phyloP scores from a whole-genome alignment of 805 yeast genomes.

The Candida methanosorbosa region DNA sequence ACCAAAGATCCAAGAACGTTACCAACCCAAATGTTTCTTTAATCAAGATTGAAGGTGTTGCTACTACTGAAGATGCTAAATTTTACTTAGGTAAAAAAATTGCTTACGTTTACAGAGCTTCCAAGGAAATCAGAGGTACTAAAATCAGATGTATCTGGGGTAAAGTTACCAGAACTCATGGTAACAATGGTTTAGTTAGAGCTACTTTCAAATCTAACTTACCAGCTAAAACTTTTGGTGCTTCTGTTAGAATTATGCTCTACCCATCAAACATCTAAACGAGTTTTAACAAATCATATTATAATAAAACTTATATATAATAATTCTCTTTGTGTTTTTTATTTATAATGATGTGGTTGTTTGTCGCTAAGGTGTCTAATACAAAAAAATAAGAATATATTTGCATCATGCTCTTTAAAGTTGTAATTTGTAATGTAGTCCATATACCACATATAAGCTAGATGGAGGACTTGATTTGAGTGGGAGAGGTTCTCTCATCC shows the following conservation, averaged over 20 bases:
- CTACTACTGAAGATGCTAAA: slow-evolving; percentile 86
- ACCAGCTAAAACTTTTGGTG: slow-evolving; percentile 99
- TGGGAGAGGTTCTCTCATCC: too few species aligned
- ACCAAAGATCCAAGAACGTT: slow-evolving; percentile 98
- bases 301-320: neutral
- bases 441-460: too few species aligned
- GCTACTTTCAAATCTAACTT: slow-evolving; percentile 98
- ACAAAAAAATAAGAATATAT: slow-evolving; percentile 1
- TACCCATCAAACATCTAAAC: slow-evolving; percentile 98
- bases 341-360: slow-evolving; percentile 2
- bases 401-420: too few species aligned
- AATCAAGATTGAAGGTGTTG: slow-evolving; percentile 95
- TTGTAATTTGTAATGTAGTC: too few species aligned
- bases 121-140: slow-evolving; percentile 96
- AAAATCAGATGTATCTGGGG: slow-evolving; percentile 99
- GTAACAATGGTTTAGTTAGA: slow-evolving; percentile 96
- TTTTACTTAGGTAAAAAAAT: slow-evolving; percentile 99
- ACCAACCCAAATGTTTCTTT: slow-evolving; percentile 98
- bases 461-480: too few species aligned
- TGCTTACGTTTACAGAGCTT: slow-evolving; percentile 98
- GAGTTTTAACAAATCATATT: slow-evolving; percentile 1
- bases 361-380: slow-evolving; percentile 1
- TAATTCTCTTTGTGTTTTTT: slow-evolving; percentile 1
- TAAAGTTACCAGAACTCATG: slow-evolving; percentile 97
- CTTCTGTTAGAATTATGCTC: slow-evolving; percentile 98